phyloP scores from a whole-genome alignment of 768 basidiomycete species.

The Boletus speciosus region DNA sequence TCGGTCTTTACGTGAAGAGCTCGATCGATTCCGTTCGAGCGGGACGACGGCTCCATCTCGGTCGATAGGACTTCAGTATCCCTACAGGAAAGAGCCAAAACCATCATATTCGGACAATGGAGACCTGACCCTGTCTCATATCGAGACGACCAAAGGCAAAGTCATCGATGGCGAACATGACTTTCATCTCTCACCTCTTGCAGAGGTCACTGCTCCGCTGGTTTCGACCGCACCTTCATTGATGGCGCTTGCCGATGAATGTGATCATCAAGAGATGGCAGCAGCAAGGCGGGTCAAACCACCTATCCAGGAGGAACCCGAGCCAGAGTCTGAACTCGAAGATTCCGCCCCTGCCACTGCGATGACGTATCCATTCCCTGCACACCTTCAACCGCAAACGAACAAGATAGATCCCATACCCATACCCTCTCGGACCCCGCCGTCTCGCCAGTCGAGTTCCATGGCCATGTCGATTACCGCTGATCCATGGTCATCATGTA shows the following conservation, averaged over 20 bases:
- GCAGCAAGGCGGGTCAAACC: conserved; percentile 17
- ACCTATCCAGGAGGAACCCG: conserved; percentile 23
- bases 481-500: conserved; percentile 22
- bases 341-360: conserved; percentile 5
- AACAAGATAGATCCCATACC: conserved; percentile 25
- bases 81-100: conserved; percentile 23
- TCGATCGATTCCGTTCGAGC: conserved; percentile 20
- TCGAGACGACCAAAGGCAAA: conserved; percentile 22
- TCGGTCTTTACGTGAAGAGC: conserved; percentile 28
- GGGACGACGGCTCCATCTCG: conserved; percentile 12
- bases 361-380: conserved; percentile 23
- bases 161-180: conserved; percentile 26
- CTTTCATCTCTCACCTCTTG: conserved; percentile 31
- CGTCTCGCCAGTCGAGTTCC: conserved; percentile 25
- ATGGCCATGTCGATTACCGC: conserved; percentile 28
- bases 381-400: conserved; percentile 23
- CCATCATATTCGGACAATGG: conserved; percentile 15
- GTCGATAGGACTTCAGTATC: conserved; percentile 20
- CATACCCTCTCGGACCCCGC: conserved; percentile 28
- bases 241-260: conserved; percentile 29
- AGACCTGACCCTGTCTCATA: conserved; percentile 11
- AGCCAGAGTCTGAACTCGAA: conserved; percentile 27
- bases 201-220: conserved; percentile 25
- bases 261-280: conserved; percentile 26
- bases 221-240: conserved; percentile 28